phyloP scores from a whole-genome alignment of 768 basidiomycete species.

The Daedaleopsis sinensis region DNA sequence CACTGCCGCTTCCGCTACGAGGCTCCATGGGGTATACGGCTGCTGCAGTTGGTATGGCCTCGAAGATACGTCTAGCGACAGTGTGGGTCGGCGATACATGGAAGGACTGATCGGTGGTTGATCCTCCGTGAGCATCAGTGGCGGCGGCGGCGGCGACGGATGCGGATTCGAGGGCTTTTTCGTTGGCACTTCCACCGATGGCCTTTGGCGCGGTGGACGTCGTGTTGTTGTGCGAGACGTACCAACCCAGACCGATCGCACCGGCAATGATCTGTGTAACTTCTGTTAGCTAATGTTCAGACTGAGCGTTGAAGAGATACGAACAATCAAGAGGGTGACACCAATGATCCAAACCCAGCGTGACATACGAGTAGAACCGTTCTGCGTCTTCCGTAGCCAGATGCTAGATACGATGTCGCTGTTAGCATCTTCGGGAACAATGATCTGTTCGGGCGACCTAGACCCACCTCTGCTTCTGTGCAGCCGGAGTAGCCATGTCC shows the following conservation, averaged over 20 bases:
- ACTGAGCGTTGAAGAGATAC: background rate
- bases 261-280: slow-evolving; percentile 48
- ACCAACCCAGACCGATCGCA: slow-evolving; percentile 64
- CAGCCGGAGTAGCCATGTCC: slow-evolving; percentile 45
- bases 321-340: slow-evolving; percentile 53
- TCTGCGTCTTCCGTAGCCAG: slow-evolving; percentile 71
- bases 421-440: background rate
- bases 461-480: slow-evolving; percentile 48
- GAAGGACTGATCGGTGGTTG: slow-evolving; percentile 28
- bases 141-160: slow-evolving; percentile 23
- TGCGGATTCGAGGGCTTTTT: slow-evolving; percentile 13
- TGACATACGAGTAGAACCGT: slow-evolving; percentile 51
- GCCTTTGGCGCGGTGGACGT: slow-evolving; percentile 56
- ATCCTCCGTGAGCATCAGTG: slow-evolving; percentile 11
- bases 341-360: slow-evolving; percentile 75
- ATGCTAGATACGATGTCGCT: slow-evolving; percentile 39
- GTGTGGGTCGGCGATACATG: slow-evolving; percentile 68
- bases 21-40: slow-evolving; percentile 16
- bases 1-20: slow-evolving; percentile 8
- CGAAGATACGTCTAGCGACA: slow-evolving; percentile 43
- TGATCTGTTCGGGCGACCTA: background rate
- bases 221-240: slow-evolving; percentile 53
- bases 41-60: slow-evolving; percentile 26
- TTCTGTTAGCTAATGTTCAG: background rate
- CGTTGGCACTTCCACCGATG: slow-evolving; percentile 61